A percentile compares a stretch with the other conserved stretches of the same genome.
Conservation (phyloP, 306 rosid species). For the Pyrus bretschneideri region DNA sequence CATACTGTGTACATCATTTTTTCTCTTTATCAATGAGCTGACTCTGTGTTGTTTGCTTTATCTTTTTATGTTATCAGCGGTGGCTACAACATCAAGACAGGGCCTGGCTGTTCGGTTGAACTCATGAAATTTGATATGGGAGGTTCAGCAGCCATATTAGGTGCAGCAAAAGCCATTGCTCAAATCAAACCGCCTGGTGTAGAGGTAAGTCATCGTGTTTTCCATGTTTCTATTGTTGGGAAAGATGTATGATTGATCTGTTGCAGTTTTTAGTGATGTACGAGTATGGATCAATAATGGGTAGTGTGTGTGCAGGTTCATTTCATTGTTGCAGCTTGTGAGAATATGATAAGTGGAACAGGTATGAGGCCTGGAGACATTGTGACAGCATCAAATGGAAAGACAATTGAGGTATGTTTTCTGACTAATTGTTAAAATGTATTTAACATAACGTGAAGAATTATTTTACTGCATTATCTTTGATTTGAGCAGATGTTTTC, state of each 20-base stretch:
- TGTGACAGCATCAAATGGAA: constrained; percentile 98
- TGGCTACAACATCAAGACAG: constrained; percentile 99
- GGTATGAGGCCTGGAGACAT: constrained; percentile 99
- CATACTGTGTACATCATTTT: background rate
- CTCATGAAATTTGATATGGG: constrained; percentile 96
- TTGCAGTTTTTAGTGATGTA: constrained; percentile 3
- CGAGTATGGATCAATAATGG: background rate
- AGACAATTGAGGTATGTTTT: constrained; percentile 81
- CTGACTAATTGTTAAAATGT: background rate
- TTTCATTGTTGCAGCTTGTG: constrained; percentile 96
- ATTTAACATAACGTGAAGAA: background rate
- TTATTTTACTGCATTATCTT: background rate
- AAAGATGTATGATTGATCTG: background rate
- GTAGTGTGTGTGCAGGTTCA: constrained; percentile 63
- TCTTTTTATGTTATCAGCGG: constrained; percentile 51
- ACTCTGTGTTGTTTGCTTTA: background rate
- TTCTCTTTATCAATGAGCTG: background rate
- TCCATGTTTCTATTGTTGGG: background rate
- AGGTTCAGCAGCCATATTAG: constrained; percentile 94
- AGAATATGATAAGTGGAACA: constrained; percentile 99
- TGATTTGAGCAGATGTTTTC: background rate
- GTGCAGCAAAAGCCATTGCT: constrained; percentile 97
- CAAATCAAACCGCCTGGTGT: constrained; percentile 95
- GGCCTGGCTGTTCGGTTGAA: constrained; percentile 88
- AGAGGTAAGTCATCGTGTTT: constrained; percentile 53